phyloP scores from a whole-genome alignment of 192 early-diverging fungal genomes.

The Coemansia sp. region DNA sequence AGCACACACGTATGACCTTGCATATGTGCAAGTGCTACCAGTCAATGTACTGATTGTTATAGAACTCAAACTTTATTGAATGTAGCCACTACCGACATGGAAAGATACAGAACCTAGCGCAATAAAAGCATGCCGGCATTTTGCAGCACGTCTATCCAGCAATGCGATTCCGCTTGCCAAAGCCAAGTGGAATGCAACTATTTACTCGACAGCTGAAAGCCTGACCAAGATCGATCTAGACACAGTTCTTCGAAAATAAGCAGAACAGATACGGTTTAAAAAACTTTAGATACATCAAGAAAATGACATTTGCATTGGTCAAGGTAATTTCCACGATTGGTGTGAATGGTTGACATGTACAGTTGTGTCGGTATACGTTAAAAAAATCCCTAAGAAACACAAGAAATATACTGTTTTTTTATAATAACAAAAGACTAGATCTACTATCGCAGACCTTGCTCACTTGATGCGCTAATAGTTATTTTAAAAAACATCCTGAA shows the following conservation, averaged over 20 bases:
- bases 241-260: constrained; percentile 10
- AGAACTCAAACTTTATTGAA: not conserved
- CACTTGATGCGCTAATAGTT: too few relatives aligned
- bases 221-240: constrained; percentile 20
- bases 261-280: not conserved
- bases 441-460: too few relatives aligned
- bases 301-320: too few relatives aligned
- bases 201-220: constrained; percentile 13
- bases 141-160: constrained; percentile 29
- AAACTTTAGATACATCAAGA: too few relatives aligned
- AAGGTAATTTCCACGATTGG: too few relatives aligned
- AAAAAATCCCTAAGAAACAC: too few relatives aligned
- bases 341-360: too few relatives aligned
- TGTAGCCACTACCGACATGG: constrained; percentile 21
- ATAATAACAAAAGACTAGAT: too few relatives aligned
- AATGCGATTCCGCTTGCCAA: constrained; percentile 47
- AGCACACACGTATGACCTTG: not conserved
- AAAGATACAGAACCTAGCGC: constrained; percentile 21
- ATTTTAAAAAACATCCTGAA: too few relatives aligned
- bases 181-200: constrained; percentile 34
- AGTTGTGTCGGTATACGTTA: too few relatives aligned
- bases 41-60: not conserved
- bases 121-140: constrained; percentile 23
- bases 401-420: too few relatives aligned
- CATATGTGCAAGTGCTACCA: not conserved